Percentiles rank a stretch among this genome's conserved stretches.
These are phyloP conservation scores for Venturia nashicola DNA, from an alignment of 2,329 filamentous ascomycete species.

Conservation along the genomic window DNA sequence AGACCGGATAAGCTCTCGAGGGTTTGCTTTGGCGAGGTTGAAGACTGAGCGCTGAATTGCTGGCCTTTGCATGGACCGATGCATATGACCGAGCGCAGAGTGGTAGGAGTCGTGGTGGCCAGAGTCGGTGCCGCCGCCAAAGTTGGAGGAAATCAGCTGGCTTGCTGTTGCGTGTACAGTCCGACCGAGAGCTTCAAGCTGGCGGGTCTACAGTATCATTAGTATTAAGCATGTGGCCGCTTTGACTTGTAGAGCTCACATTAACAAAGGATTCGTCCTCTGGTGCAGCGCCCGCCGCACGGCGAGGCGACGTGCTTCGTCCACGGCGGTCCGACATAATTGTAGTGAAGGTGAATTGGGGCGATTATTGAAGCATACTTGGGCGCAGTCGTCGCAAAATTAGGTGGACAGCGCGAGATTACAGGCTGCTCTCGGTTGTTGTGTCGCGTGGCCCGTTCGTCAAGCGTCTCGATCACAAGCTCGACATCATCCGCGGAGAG, in stretches of 20 bases:
- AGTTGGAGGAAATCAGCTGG: conserved; percentile 61
- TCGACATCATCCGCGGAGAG: too few relatives aligned
- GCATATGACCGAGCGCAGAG: conserved; percentile 75
- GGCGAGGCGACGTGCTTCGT: too few relatives aligned
- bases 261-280: conserved; percentile 6
- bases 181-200: conserved; percentile 82
- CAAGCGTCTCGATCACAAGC: too few relatives aligned
- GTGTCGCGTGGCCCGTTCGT: too few relatives aligned
- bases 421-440: too few relatives aligned
- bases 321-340: too few relatives aligned
- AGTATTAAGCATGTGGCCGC: background rate
- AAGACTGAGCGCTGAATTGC: conserved; percentile 81
- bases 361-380: too few relatives aligned
- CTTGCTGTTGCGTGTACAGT: conserved; percentile 91
- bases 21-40: conserved; percentile 77
- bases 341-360: too few relatives aligned
- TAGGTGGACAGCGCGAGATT: too few relatives aligned
- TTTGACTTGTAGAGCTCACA: background rate
- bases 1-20: conserved; percentile 82
- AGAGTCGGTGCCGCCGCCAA: conserved; percentile 39
- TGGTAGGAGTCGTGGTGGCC: conserved; percentile 69
- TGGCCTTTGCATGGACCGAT: conserved; percentile 76
- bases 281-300: too few relatives aligned
- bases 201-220: conserved; percentile 50
- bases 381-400: too few relatives aligned